phyloP scores from a whole-genome alignment of 2,329 filamentous ascomycete genomes.

The Cladosporium sp. region DNA sequence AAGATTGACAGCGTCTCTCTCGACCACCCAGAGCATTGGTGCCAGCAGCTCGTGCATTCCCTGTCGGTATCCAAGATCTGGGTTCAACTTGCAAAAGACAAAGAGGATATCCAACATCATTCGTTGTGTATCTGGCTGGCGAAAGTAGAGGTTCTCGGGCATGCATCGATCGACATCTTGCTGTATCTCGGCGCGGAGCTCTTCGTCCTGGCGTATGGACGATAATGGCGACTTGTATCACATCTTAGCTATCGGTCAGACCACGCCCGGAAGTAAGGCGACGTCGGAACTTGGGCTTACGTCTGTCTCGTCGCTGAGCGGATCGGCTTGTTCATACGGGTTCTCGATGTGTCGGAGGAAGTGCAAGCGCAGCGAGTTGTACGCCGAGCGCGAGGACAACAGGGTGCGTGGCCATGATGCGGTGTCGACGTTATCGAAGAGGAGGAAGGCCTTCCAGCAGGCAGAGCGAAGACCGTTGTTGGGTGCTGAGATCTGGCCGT shows the following conservation, averaged over 20 bases:
- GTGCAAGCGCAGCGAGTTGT: slow-evolving; percentile 66
- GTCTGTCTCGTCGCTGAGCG: slow-evolving; percentile 75
- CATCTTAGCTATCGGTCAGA: slow-evolving; percentile 40
- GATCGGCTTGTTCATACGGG: slow-evolving; percentile 79
- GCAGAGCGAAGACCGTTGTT: slow-evolving; percentile 68
- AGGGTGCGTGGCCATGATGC: slow-evolving; percentile 66
- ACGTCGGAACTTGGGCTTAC: slow-evolving; percentile 38
- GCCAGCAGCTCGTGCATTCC: slow-evolving; percentile 97
- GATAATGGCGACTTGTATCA: slow-evolving; percentile 76
- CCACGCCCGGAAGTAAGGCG: slow-evolving; percentile 16
- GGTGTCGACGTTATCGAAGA: slow-evolving; percentile 65
- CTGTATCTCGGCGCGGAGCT: slow-evolving; percentile 78
- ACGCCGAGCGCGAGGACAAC: slow-evolving; percentile 66
- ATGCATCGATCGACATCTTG: slow-evolving; percentile 91
- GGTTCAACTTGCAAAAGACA: slow-evolving; percentile 89
- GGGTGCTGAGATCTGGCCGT: slow-evolving; percentile 14
- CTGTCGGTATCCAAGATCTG: slow-evolving; percentile 85
- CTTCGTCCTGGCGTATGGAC: slow-evolving; percentile 72
- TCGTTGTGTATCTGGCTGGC: slow-evolving; percentile 69
- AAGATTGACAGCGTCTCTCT: slow-evolving; percentile 70
- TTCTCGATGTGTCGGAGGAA: slow-evolving; percentile 80
- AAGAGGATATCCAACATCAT: slow-evolving; percentile 88
- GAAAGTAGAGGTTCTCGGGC: slow-evolving; percentile 88
- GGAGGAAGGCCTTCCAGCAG: slow-evolving; percentile 88
- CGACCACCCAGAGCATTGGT: slow-evolving; percentile 78